Percentiles rank a stretch among this genome's conserved stretches.
Evolutionary conservation across 768 basidiomycete genomes (phyloP).

Genomic region (Tylopilus felleus): DNA sequence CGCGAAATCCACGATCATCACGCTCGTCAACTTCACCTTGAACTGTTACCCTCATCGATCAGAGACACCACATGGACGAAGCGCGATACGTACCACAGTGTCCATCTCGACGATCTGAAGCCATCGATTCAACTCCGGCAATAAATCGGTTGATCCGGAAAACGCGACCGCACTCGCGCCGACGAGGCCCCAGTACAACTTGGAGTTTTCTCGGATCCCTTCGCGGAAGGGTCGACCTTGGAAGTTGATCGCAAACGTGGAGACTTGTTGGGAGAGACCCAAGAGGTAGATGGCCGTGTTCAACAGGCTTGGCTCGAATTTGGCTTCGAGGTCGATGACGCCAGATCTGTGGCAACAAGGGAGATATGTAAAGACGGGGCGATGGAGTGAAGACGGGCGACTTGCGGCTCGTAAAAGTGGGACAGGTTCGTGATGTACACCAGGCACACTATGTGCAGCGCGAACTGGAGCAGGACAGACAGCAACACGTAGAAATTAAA

Average conservation of each 20-base stretch:
- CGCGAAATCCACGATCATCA: conserved; percentile 86
- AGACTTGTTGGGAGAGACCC: conserved; percentile 95
- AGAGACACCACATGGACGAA: background rate
- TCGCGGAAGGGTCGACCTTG: conserved; percentile 98
- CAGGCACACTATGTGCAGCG: conserved; percentile 85
- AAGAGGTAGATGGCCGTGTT: conserved; percentile 97
- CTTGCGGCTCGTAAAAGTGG: conserved; percentile 72
- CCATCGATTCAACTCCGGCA: conserved; percentile 96
- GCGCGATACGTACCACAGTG: conserved; percentile 48
- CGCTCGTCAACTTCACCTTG: conserved; percentile 67
- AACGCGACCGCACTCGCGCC: conserved; percentile 90
- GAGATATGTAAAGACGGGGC: background rate
- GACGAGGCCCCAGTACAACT: conserved; percentile 89
- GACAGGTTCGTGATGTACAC: conserved; percentile 92
- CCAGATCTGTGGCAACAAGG: conserved; percentile 47
- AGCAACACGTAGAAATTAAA: conserved; percentile 95
- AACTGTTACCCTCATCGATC: conserved; percentile 53
- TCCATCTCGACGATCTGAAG: conserved; percentile 95
- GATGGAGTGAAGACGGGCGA: conserved; percentile 7
- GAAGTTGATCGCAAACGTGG: conserved; percentile 98
- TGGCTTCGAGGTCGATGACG: conserved; percentile 88
- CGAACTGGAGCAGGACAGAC: conserved; percentile 90
- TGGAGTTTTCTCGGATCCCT: conserved; percentile 92
- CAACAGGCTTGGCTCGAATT: conserved; percentile 90
- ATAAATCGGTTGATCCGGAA: conserved; percentile 88